Evolutionary conservation across 164 flowering plant genomes (phyloP), one percentile per base, ranked within the genome.

Genomic region (Chloranthus sessilifolius): DNA sequence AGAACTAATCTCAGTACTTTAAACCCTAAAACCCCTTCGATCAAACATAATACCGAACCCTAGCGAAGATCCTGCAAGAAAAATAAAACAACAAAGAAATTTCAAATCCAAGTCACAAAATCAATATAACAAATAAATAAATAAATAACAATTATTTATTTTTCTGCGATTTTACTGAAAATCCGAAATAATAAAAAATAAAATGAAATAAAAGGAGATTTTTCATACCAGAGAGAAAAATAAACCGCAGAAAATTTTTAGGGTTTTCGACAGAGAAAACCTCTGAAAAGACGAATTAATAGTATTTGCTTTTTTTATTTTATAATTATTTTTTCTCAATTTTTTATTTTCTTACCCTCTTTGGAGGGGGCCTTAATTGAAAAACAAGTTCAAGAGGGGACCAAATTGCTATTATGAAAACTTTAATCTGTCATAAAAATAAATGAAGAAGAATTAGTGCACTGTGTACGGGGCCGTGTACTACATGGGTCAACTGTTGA

Each of bases 161-260:
- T 34, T 46, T 59, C 55, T 65, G 34, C 33, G 24, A 60, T 26
- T 60, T 57, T 60, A 36, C 29, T 41, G 24, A 61, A n/a, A n/a
- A n/a, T n/a, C 7, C 4, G 0, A 15, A 28, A 46, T 55, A 65
- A 60, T n/a, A n/a, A n/a, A n/a, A n/a, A n/a, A n/a, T n/a, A n/a
- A n/a, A n/a, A n/a, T n/a, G n/a, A n/a, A n/a, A n/a, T n/a, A n/a
- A n/a, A n/a, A n/a, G n/a, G n/a, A n/a, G n/a, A n/a, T n/a, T n/a
- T n/a, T n/a, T n/a, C n/a, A 49, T 56, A 66, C 66, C 71, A 43
- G 57, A 6, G 16, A 57, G 52, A 56, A 52, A 39, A 20, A 6
- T 50, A 50, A 65, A 59, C 48, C 19, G 17, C 21, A 38, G 22
- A 5, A 12, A n/a, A n/a, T n/a, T n/a, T n/a, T n/a, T n/a, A n/a